A percentile compares a stretch with the other conserved stretches of the same genome.
Conservation (phyloP, 768 basidiomycete genomes). For the Mycena sanguinolenta region DNA sequence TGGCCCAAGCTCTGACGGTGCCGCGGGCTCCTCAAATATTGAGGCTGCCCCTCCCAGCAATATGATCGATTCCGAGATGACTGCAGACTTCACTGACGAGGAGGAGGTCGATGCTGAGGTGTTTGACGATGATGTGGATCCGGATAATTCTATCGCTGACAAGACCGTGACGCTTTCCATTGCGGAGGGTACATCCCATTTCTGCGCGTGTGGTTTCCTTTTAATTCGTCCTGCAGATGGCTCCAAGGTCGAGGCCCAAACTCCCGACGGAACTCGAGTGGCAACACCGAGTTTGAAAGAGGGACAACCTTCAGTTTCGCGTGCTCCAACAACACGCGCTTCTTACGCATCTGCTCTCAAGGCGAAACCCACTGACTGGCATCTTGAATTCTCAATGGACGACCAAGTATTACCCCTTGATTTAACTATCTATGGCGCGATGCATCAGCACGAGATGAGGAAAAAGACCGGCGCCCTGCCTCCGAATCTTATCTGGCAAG, state of each 20-base stretch:
- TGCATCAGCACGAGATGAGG: conserved; percentile 90
- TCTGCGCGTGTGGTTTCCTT: background rate
- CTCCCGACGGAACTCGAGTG: conserved; percentile 95
- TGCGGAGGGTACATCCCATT: conserved; percentile 71
- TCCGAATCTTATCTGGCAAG: conserved; percentile 87
- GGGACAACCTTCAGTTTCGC: conserved; percentile 47
- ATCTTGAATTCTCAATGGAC: conserved; percentile 95
- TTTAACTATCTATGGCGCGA: conserved; percentile 95
- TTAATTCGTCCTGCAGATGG: conserved; percentile 71
- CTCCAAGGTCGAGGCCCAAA: conserved; percentile 94
- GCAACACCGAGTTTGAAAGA: conserved; percentile 84
- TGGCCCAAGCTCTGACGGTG: conserved; percentile 26
- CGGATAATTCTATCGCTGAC: conserved; percentile 76
- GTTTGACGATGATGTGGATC: conserved; percentile 89
- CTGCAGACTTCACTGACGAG: conserved; percentile 87
- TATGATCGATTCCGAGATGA: conserved; percentile 73
- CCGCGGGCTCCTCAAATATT: conserved; percentile 44
- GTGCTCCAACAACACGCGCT: conserved; percentile 53
- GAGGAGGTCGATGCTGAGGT: conserved; percentile 91
- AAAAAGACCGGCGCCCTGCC: conserved; percentile 76
- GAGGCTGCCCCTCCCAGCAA: conserved; percentile 66
- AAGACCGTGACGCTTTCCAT: conserved; percentile 91
- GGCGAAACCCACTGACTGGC: conserved; percentile 95
- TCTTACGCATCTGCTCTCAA: conserved; percentile 97
- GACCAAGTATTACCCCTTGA: conserved; percentile 87